Percentiles rank a stretch among this genome's conserved stretches.
phyloP scores from a whole-genome alignment of 2,329 filamentous ascomycete genomes.

The Orbilia brochopaga region DNA sequence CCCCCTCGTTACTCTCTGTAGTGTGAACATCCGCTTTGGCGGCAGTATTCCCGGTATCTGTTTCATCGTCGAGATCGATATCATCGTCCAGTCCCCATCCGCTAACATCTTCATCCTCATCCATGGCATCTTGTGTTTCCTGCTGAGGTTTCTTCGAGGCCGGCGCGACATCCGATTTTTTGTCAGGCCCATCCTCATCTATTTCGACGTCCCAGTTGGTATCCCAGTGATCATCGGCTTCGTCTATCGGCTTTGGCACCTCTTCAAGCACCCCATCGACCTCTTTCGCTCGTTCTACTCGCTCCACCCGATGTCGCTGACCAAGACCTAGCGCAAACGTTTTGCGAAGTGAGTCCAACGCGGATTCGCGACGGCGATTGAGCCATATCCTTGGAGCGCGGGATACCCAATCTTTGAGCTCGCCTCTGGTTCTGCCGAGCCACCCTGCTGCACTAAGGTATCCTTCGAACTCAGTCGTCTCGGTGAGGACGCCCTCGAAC shows the following conservation, averaged over 20 bases:
- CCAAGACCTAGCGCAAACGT: conserved; percentile 73
- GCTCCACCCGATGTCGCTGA: conserved; percentile 73
- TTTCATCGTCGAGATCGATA: conserved; percentile 55
- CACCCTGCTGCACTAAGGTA: conserved; percentile 69
- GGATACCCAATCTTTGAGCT: conserved; percentile 78
- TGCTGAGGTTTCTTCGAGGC: conserved; percentile 52
- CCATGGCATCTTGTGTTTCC: conserved; percentile 18
- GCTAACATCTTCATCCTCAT: conserved; percentile 59
- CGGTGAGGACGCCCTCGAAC: conserved; percentile 74
- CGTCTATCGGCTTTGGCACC: conserved; percentile 55
- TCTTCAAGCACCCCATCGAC: conserved; percentile 62
- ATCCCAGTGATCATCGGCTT: conserved; percentile 58
- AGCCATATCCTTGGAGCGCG: conserved; percentile 85
- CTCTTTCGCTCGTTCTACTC: conserved; percentile 78
- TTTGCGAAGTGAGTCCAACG: conserved; percentile 75
- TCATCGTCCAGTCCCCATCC: conserved; percentile 62
- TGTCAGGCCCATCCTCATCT: conserved; percentile 70
- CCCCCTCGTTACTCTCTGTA: conserved; percentile 51
- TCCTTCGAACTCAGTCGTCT: conserved; percentile 69
- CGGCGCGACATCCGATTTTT: conserved; percentile 52
- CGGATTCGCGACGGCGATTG: conserved; percentile 77
- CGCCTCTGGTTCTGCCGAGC: conserved; percentile 62
- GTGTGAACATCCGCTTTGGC: not conserved
- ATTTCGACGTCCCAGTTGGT: conserved; percentile 80
- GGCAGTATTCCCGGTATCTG: conserved; percentile 56